Conservation (phyloP, 257 asterid genomes). For the Gardenia jasminoides region DNA sequence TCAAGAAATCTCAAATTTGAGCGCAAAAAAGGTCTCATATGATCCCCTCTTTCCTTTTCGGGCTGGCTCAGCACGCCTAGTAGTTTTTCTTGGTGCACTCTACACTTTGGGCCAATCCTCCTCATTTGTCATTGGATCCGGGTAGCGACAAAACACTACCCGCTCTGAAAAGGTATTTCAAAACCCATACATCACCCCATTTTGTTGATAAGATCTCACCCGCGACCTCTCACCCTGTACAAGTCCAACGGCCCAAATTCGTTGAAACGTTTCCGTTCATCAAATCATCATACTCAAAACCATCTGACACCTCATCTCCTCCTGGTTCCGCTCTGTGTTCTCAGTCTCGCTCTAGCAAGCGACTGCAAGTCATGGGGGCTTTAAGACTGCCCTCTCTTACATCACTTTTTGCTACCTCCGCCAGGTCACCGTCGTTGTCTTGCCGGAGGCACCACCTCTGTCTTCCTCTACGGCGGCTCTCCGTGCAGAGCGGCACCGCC, state of each 20-base stretch:
- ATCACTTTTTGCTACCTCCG: slow-evolving; percentile 44
- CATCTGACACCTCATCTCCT: too few relatives aligned
- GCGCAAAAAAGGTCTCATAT: too few relatives aligned
- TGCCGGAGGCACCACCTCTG: slow-evolving; percentile 30
- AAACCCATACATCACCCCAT: too few relatives aligned
- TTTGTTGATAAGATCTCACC: too few relatives aligned
- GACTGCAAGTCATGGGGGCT: slow-evolving; percentile 41
- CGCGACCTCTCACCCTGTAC: neutral
- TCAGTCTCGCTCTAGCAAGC: neutral
- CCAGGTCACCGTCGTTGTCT: slow-evolving; percentile 42
- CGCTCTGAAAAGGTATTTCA: too few relatives aligned
- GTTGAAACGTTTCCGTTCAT: neutral
- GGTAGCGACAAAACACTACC: too few relatives aligned
- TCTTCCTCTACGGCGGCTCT: slow-evolving; percentile 45
- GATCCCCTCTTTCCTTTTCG: too few relatives aligned
- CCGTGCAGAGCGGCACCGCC: slow-evolving; percentile 56
- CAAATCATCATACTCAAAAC: neutral
- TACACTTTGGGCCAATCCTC: too few relatives aligned
- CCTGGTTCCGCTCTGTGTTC: neutral
- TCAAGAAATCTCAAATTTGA: too few relatives aligned
- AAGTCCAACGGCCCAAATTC: neutral
- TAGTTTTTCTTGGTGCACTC: too few relatives aligned
- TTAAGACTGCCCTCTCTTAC: slow-evolving; percentile 71
- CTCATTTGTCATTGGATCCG: too few relatives aligned
- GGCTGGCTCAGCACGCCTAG: too few relatives aligned